A percentile compares a stretch with the other conserved stretches of the same genome.
phyloP scores from a whole-genome alignment of 139 green algal genomes.

The Closterium sp. region DNA sequence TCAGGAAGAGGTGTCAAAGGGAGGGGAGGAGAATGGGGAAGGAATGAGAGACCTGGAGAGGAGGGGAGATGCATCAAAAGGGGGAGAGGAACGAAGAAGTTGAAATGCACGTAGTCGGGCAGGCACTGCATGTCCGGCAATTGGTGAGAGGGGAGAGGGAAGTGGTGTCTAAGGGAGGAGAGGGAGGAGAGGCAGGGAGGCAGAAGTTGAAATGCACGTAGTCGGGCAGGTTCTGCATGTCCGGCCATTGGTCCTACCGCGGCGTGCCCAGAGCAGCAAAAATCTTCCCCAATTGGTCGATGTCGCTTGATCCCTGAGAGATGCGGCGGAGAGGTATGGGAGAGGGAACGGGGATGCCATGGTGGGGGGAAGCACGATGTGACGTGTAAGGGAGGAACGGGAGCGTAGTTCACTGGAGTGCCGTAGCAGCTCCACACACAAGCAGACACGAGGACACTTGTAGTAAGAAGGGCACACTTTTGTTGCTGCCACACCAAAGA shows the following conservation, averaged over 20 bases:
- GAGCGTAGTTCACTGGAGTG: too few relatives aligned
- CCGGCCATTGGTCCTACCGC: conserved; percentile 55
- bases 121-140: conserved; percentile 52
- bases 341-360: too few relatives aligned
- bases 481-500: too few relatives aligned
- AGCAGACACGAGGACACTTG: too few relatives aligned
- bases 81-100: neutral
- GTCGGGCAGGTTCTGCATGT: conserved; percentile 47
- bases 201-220: conserved; percentile 16
- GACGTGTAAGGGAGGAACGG: neutral
- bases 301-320: conserved; percentile 18
- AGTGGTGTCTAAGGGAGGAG: neutral
- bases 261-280: conserved; percentile 55
- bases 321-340: neutral
- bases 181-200: neutral
- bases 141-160: neutral
- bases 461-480: too few relatives aligned
- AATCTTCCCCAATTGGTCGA: conserved; percentile 56
- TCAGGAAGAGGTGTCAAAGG: neutral
- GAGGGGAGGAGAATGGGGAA: neutral
- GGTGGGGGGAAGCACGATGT: too few relatives aligned
- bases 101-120: conserved; percentile 39
- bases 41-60: too few relatives aligned
- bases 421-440: too few relatives aligned
- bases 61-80: too few relatives aligned